Evolutionary conservation across 1,284 basidiomycete genomes (phyloP).

Genomic region (Trichosporon asahii): DNA sequence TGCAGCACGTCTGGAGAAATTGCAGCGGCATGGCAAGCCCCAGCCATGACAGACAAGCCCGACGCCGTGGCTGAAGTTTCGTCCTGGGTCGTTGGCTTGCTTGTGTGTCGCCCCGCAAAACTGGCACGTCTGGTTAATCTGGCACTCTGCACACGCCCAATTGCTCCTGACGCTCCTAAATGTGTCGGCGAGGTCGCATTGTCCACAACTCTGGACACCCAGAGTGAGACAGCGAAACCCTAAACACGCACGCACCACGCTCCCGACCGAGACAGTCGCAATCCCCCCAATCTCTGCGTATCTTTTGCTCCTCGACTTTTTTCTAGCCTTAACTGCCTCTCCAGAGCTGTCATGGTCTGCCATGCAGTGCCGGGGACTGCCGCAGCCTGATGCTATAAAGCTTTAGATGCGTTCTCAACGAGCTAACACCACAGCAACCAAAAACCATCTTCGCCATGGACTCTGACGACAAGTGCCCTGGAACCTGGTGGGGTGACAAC

Average conservation of each 20-base stretch:
- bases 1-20: background rate
- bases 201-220: background rate
- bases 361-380: background rate
- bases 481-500: conserved; percentile 5
- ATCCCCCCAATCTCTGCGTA: background rate
- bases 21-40: background rate
- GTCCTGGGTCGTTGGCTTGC: too few species aligned
- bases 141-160: background rate
- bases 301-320: background rate
- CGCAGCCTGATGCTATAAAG: conserved; percentile 1
- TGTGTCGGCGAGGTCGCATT: background rate
- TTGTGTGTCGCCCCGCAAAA: background rate
- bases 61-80: background rate
- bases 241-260: conserved; percentile 4
- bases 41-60: background rate
- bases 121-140: background rate
- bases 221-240: background rate
- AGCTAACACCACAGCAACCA: background rate
- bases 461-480: background rate
- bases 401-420: background rate
- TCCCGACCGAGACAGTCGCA: background rate
- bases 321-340: background rate
- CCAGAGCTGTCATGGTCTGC: background rate
- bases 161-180: background rate
- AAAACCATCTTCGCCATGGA: background rate